A percentile compares a stretch with the other conserved stretches of the same genome.
phyloP scores from a whole-genome alignment of 1,284 basidiomycete genomes.

The Rhodotorula sp. region DNA sequence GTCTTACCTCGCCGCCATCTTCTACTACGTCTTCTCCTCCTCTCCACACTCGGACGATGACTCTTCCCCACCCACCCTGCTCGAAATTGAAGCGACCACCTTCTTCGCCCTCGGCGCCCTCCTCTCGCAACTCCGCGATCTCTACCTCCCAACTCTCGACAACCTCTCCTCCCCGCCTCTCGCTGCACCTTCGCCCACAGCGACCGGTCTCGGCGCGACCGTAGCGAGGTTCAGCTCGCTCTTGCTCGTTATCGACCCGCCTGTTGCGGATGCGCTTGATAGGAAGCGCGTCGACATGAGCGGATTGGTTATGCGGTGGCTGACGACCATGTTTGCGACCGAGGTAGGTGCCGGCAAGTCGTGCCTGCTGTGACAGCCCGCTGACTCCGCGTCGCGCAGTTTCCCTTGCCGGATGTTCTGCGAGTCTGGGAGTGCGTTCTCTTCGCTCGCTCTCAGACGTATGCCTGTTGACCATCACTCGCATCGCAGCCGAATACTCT shows the following conservation, averaged over 20 bases:
- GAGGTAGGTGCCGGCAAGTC: slow-evolving; percentile 1
- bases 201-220: slow-evolving; percentile 24
- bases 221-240: slow-evolving; percentile 23
- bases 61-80: background rate
- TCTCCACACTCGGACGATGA: background rate
- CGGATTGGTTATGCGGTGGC: slow-evolving; percentile 30
- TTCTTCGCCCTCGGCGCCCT: slow-evolving; percentile 37
- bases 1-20: slow-evolving; percentile 24
- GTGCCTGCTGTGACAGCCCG: no score
- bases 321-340: slow-evolving; percentile 36
- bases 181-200: no score
- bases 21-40: slow-evolving; percentile 16
- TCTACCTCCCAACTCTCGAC: slow-evolving; percentile 32
- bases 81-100: slow-evolving; percentile 15
- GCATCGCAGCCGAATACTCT: slow-evolving; percentile 25
- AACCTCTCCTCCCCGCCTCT: background rate
- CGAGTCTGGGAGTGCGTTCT: slow-evolving; percentile 34
- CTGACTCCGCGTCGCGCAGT: slow-evolving; percentile 1
- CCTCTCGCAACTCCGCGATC: slow-evolving; percentile 35
- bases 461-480: background rate
- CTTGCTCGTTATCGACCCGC: slow-evolving; percentile 31
- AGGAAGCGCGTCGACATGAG: slow-evolving; percentile 25
- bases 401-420: slow-evolving; percentile 35
- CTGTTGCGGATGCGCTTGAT: slow-evolving; percentile 23
- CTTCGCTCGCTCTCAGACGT: no score